Base-by-base conservation (phyloP, 345 rosid genomes). In the Hevea brasiliensis region DNA sequence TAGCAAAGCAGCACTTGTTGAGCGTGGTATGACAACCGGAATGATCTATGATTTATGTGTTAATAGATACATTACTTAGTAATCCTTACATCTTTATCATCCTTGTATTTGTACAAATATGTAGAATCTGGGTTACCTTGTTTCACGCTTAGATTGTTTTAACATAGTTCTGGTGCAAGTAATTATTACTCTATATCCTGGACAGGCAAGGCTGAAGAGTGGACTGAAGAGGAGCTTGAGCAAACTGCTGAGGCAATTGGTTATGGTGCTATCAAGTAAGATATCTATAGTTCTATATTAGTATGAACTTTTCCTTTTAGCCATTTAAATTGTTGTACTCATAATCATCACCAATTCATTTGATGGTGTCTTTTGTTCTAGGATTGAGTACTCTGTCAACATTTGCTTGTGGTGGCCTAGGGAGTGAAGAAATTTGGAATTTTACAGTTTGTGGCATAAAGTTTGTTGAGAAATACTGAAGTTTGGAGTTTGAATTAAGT, bases 251-350 rank as follows among this genome's bases (percentile, higher is more conserved):
- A 91, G 82, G 99, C 98, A 65, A 77, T 92, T 76, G 99, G 98
- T 76, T 95, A 95, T 82, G 97, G 99, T 78, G 99, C 99, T 53
- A 85, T 92, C 40, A 95, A 92, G 99, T 95, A 85, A 92, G 96
- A 70, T 73, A 3, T 47, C 20, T 47, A 10, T 32, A 32, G 37
- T 32, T 56, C 68, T 51, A 13, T 71, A 1, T 15, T 65, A 44
- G 41, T 12, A 45, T 35, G 56, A 21, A 5, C 24, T 44, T 45
- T 74, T 35, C 40, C 37, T 21, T 55, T n/a, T 45, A 27, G 21
- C 1, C 14, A 45, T 45, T 11, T 24, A 23, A 23, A 12, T 10
- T 60, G 41, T 7, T 21, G 17, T 50, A 17, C 20, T 59, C 12
- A 27, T 64, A 23, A 71, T 20, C 55, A 42, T 11, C 20, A 65